These are phyloP conservation scores for Talaromyces rugulosus DNA, from an alignment of 2,329 filamentous ascomycete species.

Conservation along the genomic window DNA sequence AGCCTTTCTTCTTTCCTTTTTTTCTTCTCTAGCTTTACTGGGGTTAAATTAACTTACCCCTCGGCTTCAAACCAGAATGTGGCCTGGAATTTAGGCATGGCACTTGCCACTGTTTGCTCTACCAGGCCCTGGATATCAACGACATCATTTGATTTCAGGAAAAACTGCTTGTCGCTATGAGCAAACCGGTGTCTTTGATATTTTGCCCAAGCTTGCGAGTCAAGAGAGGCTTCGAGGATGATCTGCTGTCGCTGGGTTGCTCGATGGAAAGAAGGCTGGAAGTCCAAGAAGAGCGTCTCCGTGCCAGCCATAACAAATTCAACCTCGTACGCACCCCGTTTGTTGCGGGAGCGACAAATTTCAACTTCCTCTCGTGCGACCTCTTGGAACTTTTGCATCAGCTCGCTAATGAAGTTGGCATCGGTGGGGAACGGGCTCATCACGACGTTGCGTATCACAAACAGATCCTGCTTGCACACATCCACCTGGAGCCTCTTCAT, in stretches of 20 bases:
- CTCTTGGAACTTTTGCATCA: background rate
- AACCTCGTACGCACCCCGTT: background rate
- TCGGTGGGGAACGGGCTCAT: constrained; percentile 33
- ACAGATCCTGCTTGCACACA: constrained; percentile 35
- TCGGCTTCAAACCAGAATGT: background rate
- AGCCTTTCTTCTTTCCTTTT: background rate
- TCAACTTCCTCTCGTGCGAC: background rate
- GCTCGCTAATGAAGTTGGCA: background rate
- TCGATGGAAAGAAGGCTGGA: background rate
- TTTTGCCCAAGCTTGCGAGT: background rate
- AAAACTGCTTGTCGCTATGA: background rate
- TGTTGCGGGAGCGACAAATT: background rate
- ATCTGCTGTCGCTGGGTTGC: background rate
- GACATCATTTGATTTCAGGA: background rate
- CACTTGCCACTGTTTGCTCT: background rate
- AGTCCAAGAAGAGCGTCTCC: background rate
- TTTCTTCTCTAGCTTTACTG: too few species aligned
- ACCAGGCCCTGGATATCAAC: background rate
- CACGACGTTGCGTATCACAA: constrained; percentile 46
- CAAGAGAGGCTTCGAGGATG: background rate
- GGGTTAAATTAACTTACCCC: background rate
- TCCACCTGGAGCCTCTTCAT: constrained; percentile 18
- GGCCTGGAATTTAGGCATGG: background rate
- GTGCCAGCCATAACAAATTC: background rate
- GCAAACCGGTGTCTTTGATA: background rate